A percentile compares a stretch with the other conserved stretches of the same genome.
Conservation (phyloP, 306 rosid species). For the Pyrus betulifolia region DNA sequence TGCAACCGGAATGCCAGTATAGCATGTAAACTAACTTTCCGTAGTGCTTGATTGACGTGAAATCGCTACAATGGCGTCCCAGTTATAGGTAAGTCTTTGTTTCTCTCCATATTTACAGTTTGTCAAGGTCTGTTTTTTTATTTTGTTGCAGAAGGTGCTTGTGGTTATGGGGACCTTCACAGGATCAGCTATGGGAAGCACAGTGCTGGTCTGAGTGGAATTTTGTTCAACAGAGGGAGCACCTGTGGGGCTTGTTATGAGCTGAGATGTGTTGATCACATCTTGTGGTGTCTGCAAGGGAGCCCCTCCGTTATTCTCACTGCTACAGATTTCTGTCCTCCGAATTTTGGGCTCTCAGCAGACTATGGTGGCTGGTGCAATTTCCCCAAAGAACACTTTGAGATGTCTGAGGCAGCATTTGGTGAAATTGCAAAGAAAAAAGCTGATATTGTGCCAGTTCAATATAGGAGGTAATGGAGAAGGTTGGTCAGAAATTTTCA, state of each 20-base stretch:
- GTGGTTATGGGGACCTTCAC: constrained; percentile 97
- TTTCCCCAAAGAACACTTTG: constrained; percentile 86
- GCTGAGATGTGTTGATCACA: constrained; percentile 89
- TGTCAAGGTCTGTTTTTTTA: background rate
- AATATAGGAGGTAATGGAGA: constrained; percentile 70
- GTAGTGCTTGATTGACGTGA: too few relatives aligned
- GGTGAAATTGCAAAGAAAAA: constrained; percentile 62
- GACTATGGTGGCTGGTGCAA: constrained; percentile 99
- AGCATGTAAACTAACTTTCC: too few relatives aligned
- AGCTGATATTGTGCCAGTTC: constrained; percentile 89
- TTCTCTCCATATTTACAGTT: background rate
- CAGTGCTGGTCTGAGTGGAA: constrained; percentile 86
- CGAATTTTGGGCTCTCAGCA: constrained; percentile 71
- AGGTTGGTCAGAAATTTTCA: background rate
- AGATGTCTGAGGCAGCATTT: constrained; percentile 85
- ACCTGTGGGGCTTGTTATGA: constrained; percentile 93
- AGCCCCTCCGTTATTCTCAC: constrained; percentile 82
- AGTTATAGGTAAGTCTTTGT: too few relatives aligned
- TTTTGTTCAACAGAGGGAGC: constrained; percentile 79
- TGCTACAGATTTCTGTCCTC: constrained; percentile 95
- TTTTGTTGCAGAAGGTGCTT: constrained; percentile 83
- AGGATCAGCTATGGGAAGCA: constrained; percentile 60
- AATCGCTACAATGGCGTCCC: too few relatives aligned
- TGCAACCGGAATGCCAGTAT: too few relatives aligned
- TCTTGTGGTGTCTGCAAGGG: constrained; percentile 83